These are phyloP conservation scores for Metrosideros polymorpha DNA, from an alignment of 441 rosid species.

Conservation along the genomic window DNA sequence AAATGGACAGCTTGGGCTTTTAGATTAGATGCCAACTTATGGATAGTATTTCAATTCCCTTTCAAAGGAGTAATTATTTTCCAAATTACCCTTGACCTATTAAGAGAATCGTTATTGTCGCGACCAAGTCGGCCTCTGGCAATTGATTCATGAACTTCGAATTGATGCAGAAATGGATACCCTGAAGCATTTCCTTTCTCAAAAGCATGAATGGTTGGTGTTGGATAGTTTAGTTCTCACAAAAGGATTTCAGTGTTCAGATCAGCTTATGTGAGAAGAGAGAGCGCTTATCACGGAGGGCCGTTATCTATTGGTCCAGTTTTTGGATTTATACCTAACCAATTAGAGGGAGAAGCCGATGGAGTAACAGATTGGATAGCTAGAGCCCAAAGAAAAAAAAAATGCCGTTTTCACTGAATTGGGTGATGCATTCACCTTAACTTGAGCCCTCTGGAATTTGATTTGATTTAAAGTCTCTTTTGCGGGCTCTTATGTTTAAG, in stretches of 20 bases:
- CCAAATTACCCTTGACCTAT: not conserved
- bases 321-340: not conserved
- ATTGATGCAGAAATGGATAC: not conserved
- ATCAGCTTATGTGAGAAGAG: not conserved
- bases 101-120: not conserved
- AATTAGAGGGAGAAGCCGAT: not conserved
- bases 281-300: not conserved
- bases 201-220: not conserved
- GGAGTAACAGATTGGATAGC: not conserved
- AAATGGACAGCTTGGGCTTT: not conserved
- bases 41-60: not conserved
- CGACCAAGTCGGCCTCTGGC: not conserved
- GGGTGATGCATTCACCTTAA: too few relatives aligned
- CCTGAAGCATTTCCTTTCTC: not conserved
- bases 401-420: too few relatives aligned
- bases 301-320: not conserved
- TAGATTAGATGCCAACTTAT: not conserved
- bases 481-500: too few relatives aligned
- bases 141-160: not conserved
- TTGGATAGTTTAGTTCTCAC: not conserved
- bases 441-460: too few relatives aligned
- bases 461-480: too few relatives aligned
- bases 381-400: too few relatives aligned
- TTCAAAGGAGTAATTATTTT: not conserved
- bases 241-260: not conserved